These are phyloP conservation scores for Cajanus cajan DNA, from an alignment of 306 rosid species.

Conservation along the genomic window DNA sequence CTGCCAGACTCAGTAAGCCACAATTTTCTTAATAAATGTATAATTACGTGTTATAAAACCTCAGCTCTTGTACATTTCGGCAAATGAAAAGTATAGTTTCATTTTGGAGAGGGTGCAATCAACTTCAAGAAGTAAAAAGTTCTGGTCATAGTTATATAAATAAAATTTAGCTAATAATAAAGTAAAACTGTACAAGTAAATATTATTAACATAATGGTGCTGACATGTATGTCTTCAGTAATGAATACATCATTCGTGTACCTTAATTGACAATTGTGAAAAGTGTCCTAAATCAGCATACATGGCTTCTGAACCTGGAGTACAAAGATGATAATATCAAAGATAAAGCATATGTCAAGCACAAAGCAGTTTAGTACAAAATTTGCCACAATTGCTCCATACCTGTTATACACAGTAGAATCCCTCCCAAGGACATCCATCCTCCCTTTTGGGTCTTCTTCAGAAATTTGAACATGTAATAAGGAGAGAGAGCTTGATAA, in stretches of 20 bases:
- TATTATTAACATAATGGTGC: background rate
- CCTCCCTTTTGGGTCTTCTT: constrained; percentile 81
- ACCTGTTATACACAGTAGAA: constrained; percentile 90
- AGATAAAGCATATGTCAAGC: background rate
- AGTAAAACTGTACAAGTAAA: background rate
- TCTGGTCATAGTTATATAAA: background rate
- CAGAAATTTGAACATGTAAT: constrained; percentile 87
- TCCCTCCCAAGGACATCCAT: constrained; percentile 97
- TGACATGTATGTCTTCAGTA: background rate
- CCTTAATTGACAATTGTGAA: constrained; percentile 69
- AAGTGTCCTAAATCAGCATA: constrained; percentile 96
- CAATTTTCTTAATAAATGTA: background rate
- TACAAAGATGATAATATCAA: constrained; percentile 21
- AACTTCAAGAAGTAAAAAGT: background rate
- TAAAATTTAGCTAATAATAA: background rate
- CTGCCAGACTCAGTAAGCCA: background rate
- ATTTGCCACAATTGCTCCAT: constrained; percentile 28
- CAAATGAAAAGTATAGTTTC: constrained; percentile 12
- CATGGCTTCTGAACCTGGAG: constrained; percentile 97
- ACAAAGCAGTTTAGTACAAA: background rate
- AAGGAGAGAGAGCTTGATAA: constrained; percentile 88
- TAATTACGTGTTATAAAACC: background rate
- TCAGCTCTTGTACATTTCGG: background rate
- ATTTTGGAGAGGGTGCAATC: constrained; percentile 12
- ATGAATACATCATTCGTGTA: constrained; percentile 24